Percentiles rank a stretch among this genome's conserved stretches.
Conservation (phyloP, 139 green algal genomes). For the Deuterostichococcus epilithicus region DNA sequence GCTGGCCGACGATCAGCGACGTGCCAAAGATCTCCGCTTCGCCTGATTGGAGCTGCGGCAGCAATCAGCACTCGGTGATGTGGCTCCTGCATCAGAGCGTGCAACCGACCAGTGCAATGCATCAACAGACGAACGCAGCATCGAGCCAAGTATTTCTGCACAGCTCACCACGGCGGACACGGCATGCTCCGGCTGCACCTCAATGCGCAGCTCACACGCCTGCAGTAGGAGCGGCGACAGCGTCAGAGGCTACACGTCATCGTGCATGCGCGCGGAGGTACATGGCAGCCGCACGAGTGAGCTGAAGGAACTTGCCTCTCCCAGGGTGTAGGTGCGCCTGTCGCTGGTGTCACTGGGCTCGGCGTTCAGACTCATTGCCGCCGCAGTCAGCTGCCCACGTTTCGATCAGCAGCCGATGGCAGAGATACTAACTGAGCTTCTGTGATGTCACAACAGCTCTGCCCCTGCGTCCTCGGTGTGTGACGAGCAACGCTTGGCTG, state of each 20-base stretch:
- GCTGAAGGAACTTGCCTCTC: background rate
- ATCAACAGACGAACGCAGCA: background rate
- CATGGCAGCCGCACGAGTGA: too few species aligned
- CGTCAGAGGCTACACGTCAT: too few species aligned
- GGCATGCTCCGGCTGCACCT: slow-evolving; percentile 38
- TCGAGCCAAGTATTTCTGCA: background rate
- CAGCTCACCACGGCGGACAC: slow-evolving; percentile 38
- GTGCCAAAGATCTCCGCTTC: slow-evolving; percentile 85
- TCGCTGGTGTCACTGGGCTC: background rate
- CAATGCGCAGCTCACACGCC: slow-evolving; percentile 47
- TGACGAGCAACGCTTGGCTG: too few species aligned
- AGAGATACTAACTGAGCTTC: too few species aligned
- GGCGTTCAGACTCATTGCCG: background rate
- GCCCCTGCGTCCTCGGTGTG: too few species aligned
- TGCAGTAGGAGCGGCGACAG: too few species aligned
- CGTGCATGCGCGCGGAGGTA: too few species aligned
- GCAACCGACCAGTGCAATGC: background rate
- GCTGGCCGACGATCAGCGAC: slow-evolving; percentile 59
- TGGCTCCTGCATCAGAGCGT: background rate
- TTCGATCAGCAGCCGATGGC: too few species aligned
- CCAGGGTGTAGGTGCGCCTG: background rate
- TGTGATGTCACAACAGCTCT: too few species aligned
- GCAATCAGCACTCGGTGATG: background rate
- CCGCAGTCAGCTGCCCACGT: too few species aligned
- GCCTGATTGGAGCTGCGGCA: slow-evolving; percentile 56